Evolutionary conservation across 306 rosid genomes (phyloP).

Genomic region (Corylus americana): DNA sequence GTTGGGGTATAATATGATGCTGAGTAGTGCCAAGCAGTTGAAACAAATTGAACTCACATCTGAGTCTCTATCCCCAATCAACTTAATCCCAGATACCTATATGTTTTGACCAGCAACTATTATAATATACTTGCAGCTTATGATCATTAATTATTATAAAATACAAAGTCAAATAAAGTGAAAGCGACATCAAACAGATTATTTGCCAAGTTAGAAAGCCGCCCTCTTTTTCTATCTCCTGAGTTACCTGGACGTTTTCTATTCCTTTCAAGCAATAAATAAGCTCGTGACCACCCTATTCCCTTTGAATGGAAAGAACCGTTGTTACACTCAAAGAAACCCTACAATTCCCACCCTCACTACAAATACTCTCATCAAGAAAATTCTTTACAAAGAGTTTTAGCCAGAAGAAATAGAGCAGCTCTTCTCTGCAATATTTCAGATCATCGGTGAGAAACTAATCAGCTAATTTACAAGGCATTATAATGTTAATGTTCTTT

Average conservation of each 20-base stretch:
- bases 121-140: not conserved
- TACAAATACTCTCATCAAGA: not conserved
- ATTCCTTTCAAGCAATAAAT: slow-evolving; percentile 41
- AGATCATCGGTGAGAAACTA: not conserved
- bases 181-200: slow-evolving; percentile 53
- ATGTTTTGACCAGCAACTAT: not conserved
- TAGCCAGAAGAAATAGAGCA: not conserved
- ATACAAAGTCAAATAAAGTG: slow-evolving; percentile 40
- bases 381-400: not conserved
- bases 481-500: no score
- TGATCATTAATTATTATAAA: slow-evolving; percentile 2
- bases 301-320: slow-evolving; percentile 31
- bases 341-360: not conserved
- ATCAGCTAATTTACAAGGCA: not conserved
- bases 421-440: not conserved
- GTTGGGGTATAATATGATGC: not conserved
- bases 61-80: not conserved
- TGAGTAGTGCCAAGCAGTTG: not conserved
- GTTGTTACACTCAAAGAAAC: slow-evolving; percentile 33
- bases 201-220: slow-evolving; percentile 26
- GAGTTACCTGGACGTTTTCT: slow-evolving; percentile 40
- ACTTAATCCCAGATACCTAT: not conserved
- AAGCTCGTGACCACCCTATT: slow-evolving; percentile 26
- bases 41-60: not conserved
- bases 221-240: slow-evolving; percentile 24